A percentile compares a stretch with the other conserved stretches of the same genome.
Evolutionary conservation across 352 stramenopile species (phyloP).

Genomic region (Pythium folliculosum): DNA sequence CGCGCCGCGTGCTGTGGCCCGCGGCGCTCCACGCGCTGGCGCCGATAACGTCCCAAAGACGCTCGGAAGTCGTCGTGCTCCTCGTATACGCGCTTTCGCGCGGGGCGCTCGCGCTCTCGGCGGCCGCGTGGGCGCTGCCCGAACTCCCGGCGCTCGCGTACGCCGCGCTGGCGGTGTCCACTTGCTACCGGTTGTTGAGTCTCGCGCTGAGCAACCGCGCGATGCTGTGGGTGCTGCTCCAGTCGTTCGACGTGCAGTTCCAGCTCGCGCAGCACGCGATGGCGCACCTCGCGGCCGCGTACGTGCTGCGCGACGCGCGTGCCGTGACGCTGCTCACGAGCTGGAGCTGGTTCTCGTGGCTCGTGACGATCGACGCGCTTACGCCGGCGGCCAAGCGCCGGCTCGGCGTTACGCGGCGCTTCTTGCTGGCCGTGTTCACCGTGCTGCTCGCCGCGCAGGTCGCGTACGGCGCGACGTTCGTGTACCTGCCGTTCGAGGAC

Average conservation of each 20-base stretch:
- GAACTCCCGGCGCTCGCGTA: neutral
- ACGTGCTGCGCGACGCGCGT: conserved; percentile 17
- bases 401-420: conserved; percentile 9
- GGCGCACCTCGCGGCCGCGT: conserved; percentile 14
- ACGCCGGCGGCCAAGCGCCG: conserved; percentile 10
- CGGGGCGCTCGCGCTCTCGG: neutral
- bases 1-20: neutral
- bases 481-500: conserved; percentile 13
- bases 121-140: neutral
- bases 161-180: neutral
- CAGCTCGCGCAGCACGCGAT: conserved; percentile 25
- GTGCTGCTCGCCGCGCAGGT: conserved; percentile 8
- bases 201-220: conserved; percentile 19
- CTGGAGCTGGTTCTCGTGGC: conserved; percentile 32
- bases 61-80: neutral
- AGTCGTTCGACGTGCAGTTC: conserved; percentile 33
- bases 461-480: conserved; percentile 6
- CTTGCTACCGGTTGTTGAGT: neutral
- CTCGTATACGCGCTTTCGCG: neutral
- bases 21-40: neutral
- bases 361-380: conserved; percentile 25
- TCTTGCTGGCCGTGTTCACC: conserved; percentile 3
- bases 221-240: conserved; percentile 16
- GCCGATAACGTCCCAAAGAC: no score
- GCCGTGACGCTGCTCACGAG: conserved; percentile 2